Percentiles rank a stretch among this genome's conserved stretches.
Conservation (phyloP, 2,329 filamentous ascomycete genomes). For the Canariomyces notabilis region DNA sequence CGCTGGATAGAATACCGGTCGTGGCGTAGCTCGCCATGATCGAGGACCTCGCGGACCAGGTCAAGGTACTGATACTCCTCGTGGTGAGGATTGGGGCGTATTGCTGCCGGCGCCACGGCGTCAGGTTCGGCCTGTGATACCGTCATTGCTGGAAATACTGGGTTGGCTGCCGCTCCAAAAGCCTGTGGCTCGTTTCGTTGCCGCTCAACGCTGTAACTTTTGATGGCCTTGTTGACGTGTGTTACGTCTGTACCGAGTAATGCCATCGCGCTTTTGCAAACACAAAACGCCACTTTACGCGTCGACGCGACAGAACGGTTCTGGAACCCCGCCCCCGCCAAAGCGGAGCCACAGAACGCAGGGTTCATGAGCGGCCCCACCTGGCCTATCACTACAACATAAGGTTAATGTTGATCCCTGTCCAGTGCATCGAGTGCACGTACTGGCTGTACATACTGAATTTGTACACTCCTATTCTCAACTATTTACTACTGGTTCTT, state of each 20-base stretch:
- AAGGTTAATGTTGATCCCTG: too few species aligned
- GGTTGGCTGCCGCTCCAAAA: too few species aligned
- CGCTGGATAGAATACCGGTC: conserved; percentile 59
- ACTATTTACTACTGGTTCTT: too few species aligned
- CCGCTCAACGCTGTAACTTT: not conserved
- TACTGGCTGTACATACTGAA: too few species aligned
- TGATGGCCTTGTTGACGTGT: not conserved
- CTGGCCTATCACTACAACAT: not conserved
- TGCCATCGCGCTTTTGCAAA: not conserved
- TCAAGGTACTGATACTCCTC: conserved; percentile 95
- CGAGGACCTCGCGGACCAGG: conserved; percentile 78
- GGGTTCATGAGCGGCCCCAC: not conserved
- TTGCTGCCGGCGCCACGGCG: conserved; percentile 4
- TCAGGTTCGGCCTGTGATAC: conserved; percentile 8
- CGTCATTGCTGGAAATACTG: conserved; percentile 14
- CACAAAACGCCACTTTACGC: conserved; percentile 11
- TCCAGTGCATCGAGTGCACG: too few species aligned
- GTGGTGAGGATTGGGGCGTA: conserved; percentile 41
- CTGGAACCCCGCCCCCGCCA: conserved; percentile 2
- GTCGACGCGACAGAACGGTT: conserved; percentile 8
- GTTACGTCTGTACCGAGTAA: not conserved
- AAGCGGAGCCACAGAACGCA: not conserved
- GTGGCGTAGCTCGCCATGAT: conserved; percentile 78
- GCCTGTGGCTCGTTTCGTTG: not conserved
- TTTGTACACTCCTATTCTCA: too few species aligned